Evolutionary conservation across 176 grass and related monocot species (phyloP).

Genomic region (Thalia dealbata): DNA sequence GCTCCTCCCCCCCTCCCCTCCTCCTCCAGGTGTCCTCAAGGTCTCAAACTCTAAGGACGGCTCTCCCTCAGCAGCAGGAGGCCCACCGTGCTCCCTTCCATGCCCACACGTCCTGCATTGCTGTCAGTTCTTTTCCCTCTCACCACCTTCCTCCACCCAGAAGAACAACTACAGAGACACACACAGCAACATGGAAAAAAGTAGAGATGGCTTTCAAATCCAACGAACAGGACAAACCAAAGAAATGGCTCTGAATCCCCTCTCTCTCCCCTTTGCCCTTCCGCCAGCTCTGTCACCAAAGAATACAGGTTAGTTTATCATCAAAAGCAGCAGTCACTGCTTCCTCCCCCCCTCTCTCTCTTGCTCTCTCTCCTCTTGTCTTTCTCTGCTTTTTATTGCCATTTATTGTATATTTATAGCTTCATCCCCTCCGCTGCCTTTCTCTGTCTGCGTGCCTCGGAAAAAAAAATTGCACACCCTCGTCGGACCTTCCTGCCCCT

Average conservation of each 20-base stretch:
- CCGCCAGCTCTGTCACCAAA: conserved; percentile 6
- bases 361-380: not conserved
- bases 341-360: not conserved
- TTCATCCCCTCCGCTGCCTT: not conserved
- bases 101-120: conserved; percentile 12
- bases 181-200: conserved; percentile 1
- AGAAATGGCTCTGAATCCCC: not conserved
- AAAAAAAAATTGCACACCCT: not conserved
- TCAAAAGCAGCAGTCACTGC: conserved; percentile 6
- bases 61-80: not conserved
- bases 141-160: not conserved
- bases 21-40: conserved; percentile 17
- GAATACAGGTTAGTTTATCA: conserved; percentile 7
- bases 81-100: conserved; percentile 2
- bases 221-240: not conserved
- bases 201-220: not conserved
- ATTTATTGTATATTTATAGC: conserved; percentile 28
- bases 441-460: not conserved
- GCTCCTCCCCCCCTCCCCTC: not conserved
- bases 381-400: conserved; percentile 41
- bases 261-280: not conserved
- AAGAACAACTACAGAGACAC: conserved; percentile 16
- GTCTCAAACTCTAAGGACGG: conserved; percentile 11
- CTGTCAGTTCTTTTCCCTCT: conserved; percentile 4
- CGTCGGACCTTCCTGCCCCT: not conserved